Conservation (phyloP, 108 stramenopile genomes). For the Pseudonitzschia multiseries region DNA sequence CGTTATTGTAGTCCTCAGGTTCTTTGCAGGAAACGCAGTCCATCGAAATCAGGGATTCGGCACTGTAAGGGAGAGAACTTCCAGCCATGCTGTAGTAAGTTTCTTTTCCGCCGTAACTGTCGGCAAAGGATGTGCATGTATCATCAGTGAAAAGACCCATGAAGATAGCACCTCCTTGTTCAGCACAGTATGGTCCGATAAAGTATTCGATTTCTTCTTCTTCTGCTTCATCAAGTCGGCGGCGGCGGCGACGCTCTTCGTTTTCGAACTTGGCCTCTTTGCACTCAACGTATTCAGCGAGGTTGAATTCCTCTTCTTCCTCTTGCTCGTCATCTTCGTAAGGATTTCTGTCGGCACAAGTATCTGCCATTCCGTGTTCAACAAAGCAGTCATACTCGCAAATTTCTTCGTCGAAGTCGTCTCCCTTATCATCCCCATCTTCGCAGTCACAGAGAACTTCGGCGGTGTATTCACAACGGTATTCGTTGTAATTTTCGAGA, state of each 20-base stretch:
- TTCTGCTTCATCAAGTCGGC: constrained; percentile 2
- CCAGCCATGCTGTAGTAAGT: constrained; percentile 50
- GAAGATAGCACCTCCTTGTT: constrained; percentile 70
- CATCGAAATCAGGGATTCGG: constrained; percentile 51
- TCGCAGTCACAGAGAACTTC: constrained; percentile 52
- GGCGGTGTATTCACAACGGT: constrained; percentile 52
- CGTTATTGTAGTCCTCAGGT: constrained; percentile 40
- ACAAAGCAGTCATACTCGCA: constrained; percentile 75
- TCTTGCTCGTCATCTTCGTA: constrained; percentile 54
- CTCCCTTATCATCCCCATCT: constrained; percentile 43
- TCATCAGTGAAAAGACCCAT: constrained; percentile 83
- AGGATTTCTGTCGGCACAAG: constrained; percentile 60
- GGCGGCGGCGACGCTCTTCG: constrained; percentile 37
- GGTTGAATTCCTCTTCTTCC: constrained; percentile 39
- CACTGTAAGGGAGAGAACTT: constrained; percentile 56
- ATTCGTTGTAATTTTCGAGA: constrained; percentile 51
- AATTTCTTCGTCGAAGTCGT: constrained; percentile 51
- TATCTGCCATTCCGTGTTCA: constrained; percentile 53
- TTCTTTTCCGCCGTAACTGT: constrained; percentile 43
- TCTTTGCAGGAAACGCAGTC: constrained; percentile 75
- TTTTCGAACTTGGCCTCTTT: constrained; percentile 31
- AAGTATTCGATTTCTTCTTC: constrained; percentile 50
- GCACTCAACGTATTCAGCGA: constrained; percentile 53
- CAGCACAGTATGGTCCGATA: constrained; percentile 80
- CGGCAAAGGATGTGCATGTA: constrained; percentile 62